Evolutionary conservation across 306 rosid genomes (phyloP), one percentile per base, ranked within the genome.

Genomic region (Sicyos baderoa): DNA sequence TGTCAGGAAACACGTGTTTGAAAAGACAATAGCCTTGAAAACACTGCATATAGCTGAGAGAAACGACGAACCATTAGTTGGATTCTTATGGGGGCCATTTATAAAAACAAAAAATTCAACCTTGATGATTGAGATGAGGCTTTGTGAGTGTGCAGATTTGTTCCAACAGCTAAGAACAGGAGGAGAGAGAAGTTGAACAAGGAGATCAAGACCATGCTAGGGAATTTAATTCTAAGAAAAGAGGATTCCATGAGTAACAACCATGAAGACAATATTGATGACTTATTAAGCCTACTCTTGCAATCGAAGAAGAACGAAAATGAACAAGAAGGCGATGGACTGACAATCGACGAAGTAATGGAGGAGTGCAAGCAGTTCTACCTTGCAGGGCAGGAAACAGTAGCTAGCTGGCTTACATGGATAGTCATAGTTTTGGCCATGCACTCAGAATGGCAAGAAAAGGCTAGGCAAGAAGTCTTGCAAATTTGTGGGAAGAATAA

Each of bases 351-450:
- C 53, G 85, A 85, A 42, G 83, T 82, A 47, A 57, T 82, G 49
- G 85, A 85, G 61, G 85, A 82, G 53, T 80, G 85, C 82, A 85
- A 78, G 76, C 83, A 72, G 74, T 80, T 80, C 75, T 85, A 85
- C 70, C 77, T 82, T 35, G 87, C 82, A 15, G 87, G 85, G 42
- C 76, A 85, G 54, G 89, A 82, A 51, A 85, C 89, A 62, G 76
- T 83, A 15, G 66, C 85, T 29, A 76, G 79, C 70, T 82, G 69
- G 85, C 21, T 80, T 61, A 72, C 77, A 64, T 82, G 83, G 89
- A 80, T 78, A 6, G 49, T 82, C 60, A 72, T 85, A 18, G 83
- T 85, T 50, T 62, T 85, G 29, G 78, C 89, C 19, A 80, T 82
- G 76, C 89, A 82, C 75, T 76, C 76, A 22, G 75, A 72, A 0